These are phyloP conservation scores for Cytospora leucostoma DNA, from an alignment of 2,329 filamentous ascomycete species.

Conservation along the genomic window DNA sequence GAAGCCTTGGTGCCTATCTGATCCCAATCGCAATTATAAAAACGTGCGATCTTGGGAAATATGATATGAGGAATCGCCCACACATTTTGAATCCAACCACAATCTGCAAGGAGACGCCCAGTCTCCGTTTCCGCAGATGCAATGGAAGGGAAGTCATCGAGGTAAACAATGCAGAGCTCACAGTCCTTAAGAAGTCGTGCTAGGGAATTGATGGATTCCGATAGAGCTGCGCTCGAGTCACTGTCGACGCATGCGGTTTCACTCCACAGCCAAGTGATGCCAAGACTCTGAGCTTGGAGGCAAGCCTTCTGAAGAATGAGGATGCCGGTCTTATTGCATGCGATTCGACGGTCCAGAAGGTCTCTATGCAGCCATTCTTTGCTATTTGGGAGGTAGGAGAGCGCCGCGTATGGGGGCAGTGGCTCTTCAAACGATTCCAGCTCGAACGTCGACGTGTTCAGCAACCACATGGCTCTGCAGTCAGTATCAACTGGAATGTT, in stretches of 20 bases:
- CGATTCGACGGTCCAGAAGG: not conserved
- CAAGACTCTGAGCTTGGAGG: not conserved
- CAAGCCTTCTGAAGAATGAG: not conserved
- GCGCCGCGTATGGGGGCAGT: not conserved
- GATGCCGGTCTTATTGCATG: not conserved
- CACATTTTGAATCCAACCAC: conserved; percentile 2
- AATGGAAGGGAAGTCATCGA: not conserved
- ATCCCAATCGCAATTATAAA: not conserved
- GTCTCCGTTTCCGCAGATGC: not conserved
- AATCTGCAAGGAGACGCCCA: not conserved
- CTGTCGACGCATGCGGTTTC: conserved; percentile 8
- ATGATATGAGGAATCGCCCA: conserved; percentile 9
- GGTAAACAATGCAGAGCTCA: conserved; percentile 9
- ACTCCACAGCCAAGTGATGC: conserved; percentile 11
- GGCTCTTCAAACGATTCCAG: not conserved
- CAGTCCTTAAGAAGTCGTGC: not conserved
- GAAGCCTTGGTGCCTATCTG: not conserved
- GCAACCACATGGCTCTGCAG: conserved; percentile 3
- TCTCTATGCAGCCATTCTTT: not conserved
- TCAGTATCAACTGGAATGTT: too few relatives aligned
- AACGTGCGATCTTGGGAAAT: not conserved
- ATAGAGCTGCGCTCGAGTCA: conserved; percentile 4
- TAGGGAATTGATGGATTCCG: conserved; percentile 11
- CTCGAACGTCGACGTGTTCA: not conserved
- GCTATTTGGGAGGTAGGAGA: not conserved